A percentile compares a stretch with the other conserved stretches of the same genome.
Evolutionary conservation across 2,329 filamentous ascomycete genomes (phyloP).

Genomic region (Aspergillus neoniger): DNA sequence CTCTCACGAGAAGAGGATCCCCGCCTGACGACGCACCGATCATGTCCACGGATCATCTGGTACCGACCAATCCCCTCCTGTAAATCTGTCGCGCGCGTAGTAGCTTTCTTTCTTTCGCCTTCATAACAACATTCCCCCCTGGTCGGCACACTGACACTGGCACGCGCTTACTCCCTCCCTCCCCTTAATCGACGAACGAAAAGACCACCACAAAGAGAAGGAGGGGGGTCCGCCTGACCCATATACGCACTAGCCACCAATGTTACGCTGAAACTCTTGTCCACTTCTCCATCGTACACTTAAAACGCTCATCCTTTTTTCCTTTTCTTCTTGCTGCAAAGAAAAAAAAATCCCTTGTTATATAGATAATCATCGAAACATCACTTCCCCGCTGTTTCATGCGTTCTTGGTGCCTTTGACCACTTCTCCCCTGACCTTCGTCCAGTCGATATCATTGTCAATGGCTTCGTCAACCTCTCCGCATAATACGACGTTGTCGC

Average conservation of each 20-base stretch:
- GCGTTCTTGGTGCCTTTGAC: slow-evolving; percentile 83
- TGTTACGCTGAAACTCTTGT: slow-evolving; percentile 7
- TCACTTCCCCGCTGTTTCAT: slow-evolving; percentile 35
- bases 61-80: not conserved
- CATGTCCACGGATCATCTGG: not conserved
- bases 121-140: not conserved
- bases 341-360: not conserved
- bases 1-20: not conserved
- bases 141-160: not conserved
- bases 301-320: slow-evolving; percentile 2
- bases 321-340: not conserved
- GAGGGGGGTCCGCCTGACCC: not conserved
- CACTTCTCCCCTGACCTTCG: slow-evolving; percentile 78
- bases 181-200: not conserved
- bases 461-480: slow-evolving; percentile 87
- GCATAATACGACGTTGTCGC: slow-evolving; percentile 90
- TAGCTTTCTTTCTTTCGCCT: not conserved
- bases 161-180: not conserved
- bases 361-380: not conserved
- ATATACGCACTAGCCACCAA: not conserved
- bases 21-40: not conserved
- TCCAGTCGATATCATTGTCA: slow-evolving; percentile 90
- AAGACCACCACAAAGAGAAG: not conserved
- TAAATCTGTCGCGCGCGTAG: not conserved
- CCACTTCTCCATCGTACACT: slow-evolving; percentile 6